Evolutionary conservation across 176 grass and related monocot genomes (phyloP).

Genomic region (Oryza officinalis): DNA sequence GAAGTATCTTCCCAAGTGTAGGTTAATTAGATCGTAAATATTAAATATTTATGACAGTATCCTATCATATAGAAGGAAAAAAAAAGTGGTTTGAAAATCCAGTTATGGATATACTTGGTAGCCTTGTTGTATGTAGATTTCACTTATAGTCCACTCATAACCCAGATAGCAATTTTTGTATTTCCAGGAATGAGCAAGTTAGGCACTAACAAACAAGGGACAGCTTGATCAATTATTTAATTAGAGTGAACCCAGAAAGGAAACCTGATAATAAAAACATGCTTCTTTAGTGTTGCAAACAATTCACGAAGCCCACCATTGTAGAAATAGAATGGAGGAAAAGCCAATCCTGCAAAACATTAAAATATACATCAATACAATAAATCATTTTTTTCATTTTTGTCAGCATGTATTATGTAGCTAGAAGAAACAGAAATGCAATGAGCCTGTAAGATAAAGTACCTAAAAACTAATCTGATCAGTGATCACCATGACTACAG

Average conservation of each 20-base stretch:
- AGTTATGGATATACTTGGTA: slow-evolving; percentile 7
- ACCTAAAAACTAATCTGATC: not conserved
- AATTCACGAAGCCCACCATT: slow-evolving; percentile 89
- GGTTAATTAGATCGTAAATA: not conserved
- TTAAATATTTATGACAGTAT: not conserved
- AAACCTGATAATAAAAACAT: slow-evolving; percentile 94
- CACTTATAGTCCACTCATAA: not conserved
- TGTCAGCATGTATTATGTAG: not conserved
- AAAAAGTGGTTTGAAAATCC: not conserved
- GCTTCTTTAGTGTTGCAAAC: slow-evolving; percentile 75
- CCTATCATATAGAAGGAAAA: not conserved
- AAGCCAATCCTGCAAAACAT: slow-evolving; percentile 76
- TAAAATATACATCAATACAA: slow-evolving; percentile 17
- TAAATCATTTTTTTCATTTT: not conserved
- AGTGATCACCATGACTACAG: not conserved
- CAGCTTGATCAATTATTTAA: not conserved
- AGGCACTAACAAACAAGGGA: slow-evolving; percentile 3
- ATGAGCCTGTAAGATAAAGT: not conserved
- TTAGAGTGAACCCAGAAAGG: slow-evolving; percentile 12
- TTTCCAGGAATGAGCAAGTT: slow-evolving; percentile 12
- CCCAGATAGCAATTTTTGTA: slow-evolving; percentile 7
- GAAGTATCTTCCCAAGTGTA: not conserved
- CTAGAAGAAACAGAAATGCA: slow-evolving; percentile 20
- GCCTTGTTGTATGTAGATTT: not conserved
- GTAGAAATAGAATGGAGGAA: slow-evolving; percentile 98